Evolutionary conservation across 1,139 yeast genomes (phyloP), one percentile per base, ranked within the genome.

Genomic region (Taiozyma sp.): DNA sequence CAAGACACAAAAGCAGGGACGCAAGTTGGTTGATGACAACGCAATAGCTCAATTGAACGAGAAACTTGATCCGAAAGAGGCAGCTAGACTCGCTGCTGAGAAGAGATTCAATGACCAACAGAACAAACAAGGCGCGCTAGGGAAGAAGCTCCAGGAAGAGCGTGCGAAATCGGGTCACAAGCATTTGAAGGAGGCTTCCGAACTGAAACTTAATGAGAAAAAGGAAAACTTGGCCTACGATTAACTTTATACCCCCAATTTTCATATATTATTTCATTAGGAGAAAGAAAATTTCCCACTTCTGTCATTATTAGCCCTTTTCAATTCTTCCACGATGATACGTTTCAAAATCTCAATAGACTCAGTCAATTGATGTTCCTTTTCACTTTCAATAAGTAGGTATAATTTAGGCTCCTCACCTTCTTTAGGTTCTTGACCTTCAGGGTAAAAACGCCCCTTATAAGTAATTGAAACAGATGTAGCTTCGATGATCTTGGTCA

Each of bases 401-500:
- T 87, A 89, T 51, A 93, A 72, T 68, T 89, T 90, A 1, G 91
- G 89, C 32, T 87, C 91, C 3, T 82, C 85, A 1, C 71, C 69
- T 45, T 71, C 68, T 38, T 69, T 59, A 0, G 83, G 82, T 4
- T 68, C 69, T 43, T 76, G 74, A 0, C 83, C 81, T 48, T 59
- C 64, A 1, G 91, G 82, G 61, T 88, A 87, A 65, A 72, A 92
- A 55, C 79, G 81, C 13, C 99, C 99, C 64, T 84, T 89, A 49
- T 83, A 82, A 1, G 97, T 91, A 48, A 92, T 83, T 6, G 96
- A 84, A 1, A 93, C 84, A 1, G 84, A 79, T 0, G 95, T 85
- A 44, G 82, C 74, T 48, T 89, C 96, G 47, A 83, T 82, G 46
- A 93, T 78, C 58, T 79, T 80, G 3, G 80, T 69, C 48, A 88